These are phyloP conservation scores for Coelastrella sp. DNA, from an alignment of 139 green algal genomes.

Conservation along the genomic window DNA sequence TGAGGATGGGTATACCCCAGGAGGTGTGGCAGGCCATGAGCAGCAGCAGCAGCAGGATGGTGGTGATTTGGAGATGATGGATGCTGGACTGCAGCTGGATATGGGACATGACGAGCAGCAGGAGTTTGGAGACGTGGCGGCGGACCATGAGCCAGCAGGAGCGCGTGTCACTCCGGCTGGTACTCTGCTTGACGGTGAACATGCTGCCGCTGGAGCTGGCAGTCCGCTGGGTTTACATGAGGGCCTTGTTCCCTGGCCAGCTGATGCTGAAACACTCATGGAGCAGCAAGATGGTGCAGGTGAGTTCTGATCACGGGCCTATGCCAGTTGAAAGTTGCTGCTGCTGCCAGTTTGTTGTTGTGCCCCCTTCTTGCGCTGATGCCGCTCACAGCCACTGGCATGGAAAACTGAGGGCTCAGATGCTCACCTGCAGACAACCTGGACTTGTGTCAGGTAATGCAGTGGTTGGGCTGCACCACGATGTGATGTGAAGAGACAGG, in stretches of 20 bases:
- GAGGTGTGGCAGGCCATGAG: not conserved
- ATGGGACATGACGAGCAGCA: not conserved
- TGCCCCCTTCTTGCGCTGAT: too few species aligned
- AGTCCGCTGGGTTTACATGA: not conserved
- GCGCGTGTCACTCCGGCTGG: not conserved
- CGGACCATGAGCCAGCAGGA: not conserved
- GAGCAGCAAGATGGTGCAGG: not conserved
- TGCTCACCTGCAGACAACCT: too few species aligned
- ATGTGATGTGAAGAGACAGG: not conserved
- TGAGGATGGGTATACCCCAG: not conserved
- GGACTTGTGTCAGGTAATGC: not conserved
- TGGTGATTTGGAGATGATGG: not conserved
- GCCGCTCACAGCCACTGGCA: too few species aligned
- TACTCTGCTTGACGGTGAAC: not conserved
- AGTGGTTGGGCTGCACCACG: not conserved
- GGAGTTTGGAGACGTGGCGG: too few species aligned
- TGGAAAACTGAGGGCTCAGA: too few species aligned
- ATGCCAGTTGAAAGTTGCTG: too few species aligned
- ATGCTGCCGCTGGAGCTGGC: not conserved
- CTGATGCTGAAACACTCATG: constrained; percentile 34
- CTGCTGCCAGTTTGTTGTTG: too few species aligned
- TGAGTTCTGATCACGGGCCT: too few species aligned
- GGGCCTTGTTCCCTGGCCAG: not conserved
- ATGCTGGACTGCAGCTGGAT: not conserved
- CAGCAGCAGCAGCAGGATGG: constrained; percentile 13